Evolutionary conservation across 768 basidiomycete genomes (phyloP).

Genomic region (Ramaria rubella): DNA sequence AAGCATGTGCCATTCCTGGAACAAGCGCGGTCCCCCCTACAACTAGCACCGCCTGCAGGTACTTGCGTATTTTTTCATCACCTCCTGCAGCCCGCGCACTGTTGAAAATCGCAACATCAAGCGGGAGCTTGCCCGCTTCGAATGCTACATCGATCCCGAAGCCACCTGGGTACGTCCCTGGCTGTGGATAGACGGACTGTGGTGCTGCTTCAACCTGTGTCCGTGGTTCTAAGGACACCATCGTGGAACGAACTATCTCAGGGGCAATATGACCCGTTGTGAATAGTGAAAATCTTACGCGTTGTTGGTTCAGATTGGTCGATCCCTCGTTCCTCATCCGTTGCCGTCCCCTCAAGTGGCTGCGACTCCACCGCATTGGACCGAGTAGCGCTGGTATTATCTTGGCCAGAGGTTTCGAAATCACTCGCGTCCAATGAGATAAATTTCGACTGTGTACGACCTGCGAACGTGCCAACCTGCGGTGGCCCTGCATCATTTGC

Average conservation of each 20-base stretch:
- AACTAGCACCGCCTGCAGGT: conserved; percentile 80
- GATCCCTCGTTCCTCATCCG: not conserved
- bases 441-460: conserved; percentile 10
- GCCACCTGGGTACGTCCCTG: conserved; percentile 9
- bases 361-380: not conserved
- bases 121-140: conserved; percentile 83
- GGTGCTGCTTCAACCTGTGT: not conserved
- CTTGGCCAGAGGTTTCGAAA: not conserved
- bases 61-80: conserved; percentile 85
- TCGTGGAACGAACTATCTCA: not conserved
- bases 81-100: conserved; percentile 82
- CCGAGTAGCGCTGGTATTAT: not conserved
- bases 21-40: conserved; percentile 80
- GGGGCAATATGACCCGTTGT: not conserved
- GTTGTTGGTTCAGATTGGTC: not conserved
- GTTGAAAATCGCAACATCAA: conserved; percentile 91
- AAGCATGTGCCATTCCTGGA: conserved; percentile 76
- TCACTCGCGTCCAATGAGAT: conserved; percentile 10
- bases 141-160: conserved; percentile 64
- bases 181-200: conserved; percentile 12
- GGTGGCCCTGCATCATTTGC: not conserved
- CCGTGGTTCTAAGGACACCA: not conserved
- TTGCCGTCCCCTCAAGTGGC: not conserved
- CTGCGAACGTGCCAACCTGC: conserved; percentile 1
- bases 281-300: not conserved